These are phyloP conservation scores for Geotrichum histeridarum DNA, from an alignment of 1,139 yeast species.

Conservation along the genomic window DNA sequence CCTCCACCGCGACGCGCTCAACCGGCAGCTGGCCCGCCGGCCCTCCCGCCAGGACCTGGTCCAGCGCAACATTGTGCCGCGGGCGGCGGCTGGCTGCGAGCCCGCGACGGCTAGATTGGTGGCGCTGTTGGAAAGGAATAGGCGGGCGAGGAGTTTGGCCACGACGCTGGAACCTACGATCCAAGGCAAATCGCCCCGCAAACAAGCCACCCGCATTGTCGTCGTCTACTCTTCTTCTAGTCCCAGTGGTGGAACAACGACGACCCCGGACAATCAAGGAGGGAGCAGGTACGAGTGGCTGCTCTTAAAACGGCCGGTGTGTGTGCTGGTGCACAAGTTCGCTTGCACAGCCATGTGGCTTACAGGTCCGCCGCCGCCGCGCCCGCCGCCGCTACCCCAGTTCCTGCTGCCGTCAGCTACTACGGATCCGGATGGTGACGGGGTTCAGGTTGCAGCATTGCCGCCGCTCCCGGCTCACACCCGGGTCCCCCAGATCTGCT, in stretches of 20 bases:
- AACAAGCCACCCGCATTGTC: conserved; percentile 2
- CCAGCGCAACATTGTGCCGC: conserved; percentile 25
- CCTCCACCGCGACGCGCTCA: conserved; percentile 27
- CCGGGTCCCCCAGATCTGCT: conserved; percentile 8
- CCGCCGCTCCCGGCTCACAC: background rate
- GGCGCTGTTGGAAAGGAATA: conserved; percentile 27
- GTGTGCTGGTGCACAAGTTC: conserved; percentile 29
- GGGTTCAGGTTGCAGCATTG: too few relatives aligned
- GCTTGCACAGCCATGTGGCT: conserved; percentile 22
- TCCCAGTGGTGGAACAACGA: background rate
- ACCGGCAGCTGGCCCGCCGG: conserved; percentile 25
- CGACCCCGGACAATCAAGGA: background rate
- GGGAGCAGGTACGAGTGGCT: background rate
- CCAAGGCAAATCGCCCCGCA: conserved; percentile 10
- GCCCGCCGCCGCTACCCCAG: conserved; percentile 10
- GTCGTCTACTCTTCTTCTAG: background rate
- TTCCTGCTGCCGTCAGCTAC: background rate
- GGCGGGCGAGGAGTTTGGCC: conserved; percentile 22
- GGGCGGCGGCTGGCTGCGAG: background rate
- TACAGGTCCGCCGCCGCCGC: conserved; percentile 13
- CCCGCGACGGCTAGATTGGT: conserved; percentile 5
- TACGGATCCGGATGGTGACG: too few relatives aligned
- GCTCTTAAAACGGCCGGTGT: conserved; percentile 21
- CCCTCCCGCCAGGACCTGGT: conserved; percentile 28
- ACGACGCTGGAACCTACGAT: conserved; percentile 8